Percentiles rank a stretch among this genome's conserved stretches.
These are phyloP conservation scores for Moesziomyces sp. DNA, from an alignment of 1,284 basidiomycete species.

Conservation along the genomic window DNA sequence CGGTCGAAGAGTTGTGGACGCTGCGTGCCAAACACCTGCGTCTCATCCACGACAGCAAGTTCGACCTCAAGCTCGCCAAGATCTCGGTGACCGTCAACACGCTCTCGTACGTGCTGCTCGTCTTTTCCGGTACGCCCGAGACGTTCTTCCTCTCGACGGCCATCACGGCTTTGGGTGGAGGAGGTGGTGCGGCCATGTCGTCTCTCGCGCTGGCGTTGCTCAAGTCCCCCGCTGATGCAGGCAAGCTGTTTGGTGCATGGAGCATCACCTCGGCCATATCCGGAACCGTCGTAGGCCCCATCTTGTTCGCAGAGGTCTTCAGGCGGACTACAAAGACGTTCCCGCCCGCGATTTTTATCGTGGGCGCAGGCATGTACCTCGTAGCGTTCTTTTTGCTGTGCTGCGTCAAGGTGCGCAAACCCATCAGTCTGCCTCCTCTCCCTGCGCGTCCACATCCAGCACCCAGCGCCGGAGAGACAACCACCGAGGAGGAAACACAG, in stretches of 20 bases:
- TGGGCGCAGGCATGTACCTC: slow-evolving; percentile 42
- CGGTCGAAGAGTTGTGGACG: slow-evolving; percentile 62
- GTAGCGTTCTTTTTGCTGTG: slow-evolving; percentile 30
- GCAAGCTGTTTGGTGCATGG: slow-evolving; percentile 66
- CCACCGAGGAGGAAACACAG: slow-evolving; percentile 3
- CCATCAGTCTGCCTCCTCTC: slow-evolving; percentile 47
- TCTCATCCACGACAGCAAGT: slow-evolving; percentile 65
- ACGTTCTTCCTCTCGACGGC: slow-evolving; percentile 45
- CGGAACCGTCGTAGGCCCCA: slow-evolving; percentile 58
- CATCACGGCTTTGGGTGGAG: slow-evolving; percentile 52
- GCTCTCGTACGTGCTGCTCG: slow-evolving; percentile 29
- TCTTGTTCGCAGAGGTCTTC: slow-evolving; percentile 59
- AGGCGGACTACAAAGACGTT: slow-evolving; percentile 43
- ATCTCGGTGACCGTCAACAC: slow-evolving; percentile 41
- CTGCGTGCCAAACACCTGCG: slow-evolving; percentile 60
- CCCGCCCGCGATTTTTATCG: slow-evolving; percentile 53
- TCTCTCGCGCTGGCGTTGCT: slow-evolving; percentile 63
- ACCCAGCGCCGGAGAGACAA: not conserved
- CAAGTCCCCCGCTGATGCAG: slow-evolving; percentile 56
- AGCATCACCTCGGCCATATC: slow-evolving; percentile 59
- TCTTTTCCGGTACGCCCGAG: slow-evolving; percentile 35
- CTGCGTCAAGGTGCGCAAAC: slow-evolving; percentile 52
- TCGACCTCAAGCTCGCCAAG: slow-evolving; percentile 57
- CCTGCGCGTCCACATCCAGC: slow-evolving; percentile 45
- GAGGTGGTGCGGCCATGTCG: slow-evolving; percentile 62